Conservation (phyloP, 768 basidiomycete genomes). For the Hygrophorus pudorinus region DNA sequence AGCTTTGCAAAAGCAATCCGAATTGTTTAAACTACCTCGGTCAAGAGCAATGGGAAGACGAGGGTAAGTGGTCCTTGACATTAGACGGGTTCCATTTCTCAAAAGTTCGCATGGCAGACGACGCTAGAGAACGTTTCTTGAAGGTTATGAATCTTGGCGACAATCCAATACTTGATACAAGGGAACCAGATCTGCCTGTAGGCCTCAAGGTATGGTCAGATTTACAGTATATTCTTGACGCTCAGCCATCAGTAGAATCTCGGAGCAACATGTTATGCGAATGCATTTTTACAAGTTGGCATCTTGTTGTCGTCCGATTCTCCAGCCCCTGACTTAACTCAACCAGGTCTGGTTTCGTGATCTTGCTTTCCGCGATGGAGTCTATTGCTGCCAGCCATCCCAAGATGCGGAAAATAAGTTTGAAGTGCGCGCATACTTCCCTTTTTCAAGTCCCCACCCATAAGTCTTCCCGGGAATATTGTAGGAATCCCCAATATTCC, state of each 20-base stretch:
- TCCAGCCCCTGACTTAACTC: neutral
- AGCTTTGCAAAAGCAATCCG: slow-evolving; percentile 64
- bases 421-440: slow-evolving; percentile 19
- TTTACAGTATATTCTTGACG: slow-evolving; percentile 3
- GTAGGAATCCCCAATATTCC: slow-evolving; percentile 71
- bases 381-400: slow-evolving; percentile 66
- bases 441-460: neutral
- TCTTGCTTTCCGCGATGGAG: slow-evolving; percentile 66
- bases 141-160: slow-evolving; percentile 41
- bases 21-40: slow-evolving; percentile 85
- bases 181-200: slow-evolving; percentile 52
- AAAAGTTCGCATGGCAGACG: slow-evolving; percentile 26
- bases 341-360: slow-evolving; percentile 88
- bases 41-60: slow-evolving; percentile 71
- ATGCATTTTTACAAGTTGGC: slow-evolving; percentile 81
- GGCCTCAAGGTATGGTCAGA: slow-evolving; percentile 53
- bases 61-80: slow-evolving; percentile 34
- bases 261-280: slow-evolving; percentile 95
- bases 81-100: slow-evolving; percentile 7
- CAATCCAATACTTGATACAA: slow-evolving; percentile 41
- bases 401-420: slow-evolving; percentile 36
- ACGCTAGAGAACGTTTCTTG: slow-evolving; percentile 39
- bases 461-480: slow-evolving; percentile 1
- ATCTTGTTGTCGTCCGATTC: neutral
- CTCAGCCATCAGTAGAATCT: slow-evolving; percentile 53